A percentile compares a stretch with the other conserved stretches of the same genome.
Conservation (phyloP, 345 rosid genomes). For the Sisymbrium altissimum region DNA sequence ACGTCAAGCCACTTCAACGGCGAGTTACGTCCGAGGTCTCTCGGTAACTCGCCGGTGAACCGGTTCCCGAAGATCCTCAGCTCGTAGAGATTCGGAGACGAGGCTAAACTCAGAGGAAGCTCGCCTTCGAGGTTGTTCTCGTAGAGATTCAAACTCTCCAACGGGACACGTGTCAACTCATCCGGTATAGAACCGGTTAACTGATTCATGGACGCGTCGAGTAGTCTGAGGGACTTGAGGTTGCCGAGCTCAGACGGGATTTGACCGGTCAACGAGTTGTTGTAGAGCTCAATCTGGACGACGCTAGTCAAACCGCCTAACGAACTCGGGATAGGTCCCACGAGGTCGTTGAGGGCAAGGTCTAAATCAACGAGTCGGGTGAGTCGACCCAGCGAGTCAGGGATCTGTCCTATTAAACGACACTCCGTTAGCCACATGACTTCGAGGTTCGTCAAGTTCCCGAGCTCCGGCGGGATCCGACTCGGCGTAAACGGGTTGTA, state of each 20-base stretch:
- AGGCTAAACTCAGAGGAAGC: slow-evolving; percentile 58
- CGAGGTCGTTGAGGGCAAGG: slow-evolving; percentile 65
- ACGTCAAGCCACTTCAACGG: slow-evolving; percentile 80
- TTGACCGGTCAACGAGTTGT: slow-evolving; percentile 79
- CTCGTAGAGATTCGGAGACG: slow-evolving; percentile 76
- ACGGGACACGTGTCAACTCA: slow-evolving; percentile 63
- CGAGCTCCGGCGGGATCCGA: slow-evolving; percentile 82
- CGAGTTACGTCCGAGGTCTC: slow-evolving; percentile 65
- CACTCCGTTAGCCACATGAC: slow-evolving; percentile 93
- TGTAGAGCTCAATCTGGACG: slow-evolving; percentile 90
- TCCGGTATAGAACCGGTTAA: slow-evolving; percentile 71
- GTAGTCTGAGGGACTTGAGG: slow-evolving; percentile 54
- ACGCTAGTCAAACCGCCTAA: slow-evolving; percentile 57
- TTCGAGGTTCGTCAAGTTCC: slow-evolving; percentile 74
- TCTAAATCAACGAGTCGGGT: slow-evolving; percentile 69
- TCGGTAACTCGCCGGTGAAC: slow-evolving; percentile 64
- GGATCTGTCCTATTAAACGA: slow-evolving; percentile 71
- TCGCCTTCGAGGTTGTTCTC: slow-evolving; percentile 67
- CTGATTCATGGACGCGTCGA: slow-evolving; percentile 88
- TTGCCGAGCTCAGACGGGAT: slow-evolving; percentile 65
- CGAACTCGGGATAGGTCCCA: slow-evolving; percentile 67
- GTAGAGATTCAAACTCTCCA: slow-evolving; percentile 86
- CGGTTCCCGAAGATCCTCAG: slow-evolving; percentile 69
- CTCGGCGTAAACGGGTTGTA: slow-evolving; percentile 81
- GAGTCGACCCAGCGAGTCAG: slow-evolving; percentile 80